These are phyloP conservation scores for Kitagawia praeruptora DNA, from an alignment of 129 eudicot species.

Conservation along the genomic window DNA sequence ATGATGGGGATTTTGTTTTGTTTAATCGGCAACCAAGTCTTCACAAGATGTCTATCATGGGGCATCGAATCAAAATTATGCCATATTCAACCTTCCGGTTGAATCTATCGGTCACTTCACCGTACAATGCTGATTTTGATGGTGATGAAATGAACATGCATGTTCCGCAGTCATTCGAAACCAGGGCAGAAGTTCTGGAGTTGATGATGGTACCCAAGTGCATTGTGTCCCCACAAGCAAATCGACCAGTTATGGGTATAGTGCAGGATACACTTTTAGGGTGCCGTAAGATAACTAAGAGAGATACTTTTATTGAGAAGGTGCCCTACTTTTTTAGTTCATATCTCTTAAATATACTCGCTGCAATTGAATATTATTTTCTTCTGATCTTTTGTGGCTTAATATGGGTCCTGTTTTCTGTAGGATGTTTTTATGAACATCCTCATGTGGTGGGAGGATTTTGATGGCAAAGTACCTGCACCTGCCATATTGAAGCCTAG, in stretches of 20 bases:
- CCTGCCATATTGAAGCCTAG: constrained; percentile 93
- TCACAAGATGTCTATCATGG: constrained; percentile 98
- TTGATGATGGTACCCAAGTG: constrained; percentile 98
- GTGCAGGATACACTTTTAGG: constrained; percentile 97
- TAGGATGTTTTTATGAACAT: constrained; percentile 97
- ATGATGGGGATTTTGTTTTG: constrained; percentile 94
- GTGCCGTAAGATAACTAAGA: constrained; percentile 87
- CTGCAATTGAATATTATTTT: not conserved
- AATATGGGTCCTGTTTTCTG: not conserved
- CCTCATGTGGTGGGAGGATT: constrained; percentile 99
- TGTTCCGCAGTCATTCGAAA: constrained; percentile 96
- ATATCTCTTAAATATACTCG: not conserved
- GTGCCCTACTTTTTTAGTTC: constrained; percentile 18
- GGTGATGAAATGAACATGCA: constrained; percentile 99
- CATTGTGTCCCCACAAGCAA: constrained; percentile 92
- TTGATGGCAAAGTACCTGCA: constrained; percentile 95
- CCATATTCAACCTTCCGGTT: constrained; percentile 95
- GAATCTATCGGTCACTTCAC: constrained; percentile 90
- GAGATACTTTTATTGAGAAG: constrained; percentile 99
- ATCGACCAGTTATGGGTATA: constrained; percentile 96
- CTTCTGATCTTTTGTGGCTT: not conserved
- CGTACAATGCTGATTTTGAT: constrained; percentile 98
- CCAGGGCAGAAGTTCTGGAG: constrained; percentile 94
- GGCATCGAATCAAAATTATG: constrained; percentile 95
- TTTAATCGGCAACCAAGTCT: constrained; percentile 97